These are phyloP conservation scores for Linnemannia schmuckeri DNA, from an alignment of 192 early-diverging fungal genomes.

Conservation along the genomic window DNA sequence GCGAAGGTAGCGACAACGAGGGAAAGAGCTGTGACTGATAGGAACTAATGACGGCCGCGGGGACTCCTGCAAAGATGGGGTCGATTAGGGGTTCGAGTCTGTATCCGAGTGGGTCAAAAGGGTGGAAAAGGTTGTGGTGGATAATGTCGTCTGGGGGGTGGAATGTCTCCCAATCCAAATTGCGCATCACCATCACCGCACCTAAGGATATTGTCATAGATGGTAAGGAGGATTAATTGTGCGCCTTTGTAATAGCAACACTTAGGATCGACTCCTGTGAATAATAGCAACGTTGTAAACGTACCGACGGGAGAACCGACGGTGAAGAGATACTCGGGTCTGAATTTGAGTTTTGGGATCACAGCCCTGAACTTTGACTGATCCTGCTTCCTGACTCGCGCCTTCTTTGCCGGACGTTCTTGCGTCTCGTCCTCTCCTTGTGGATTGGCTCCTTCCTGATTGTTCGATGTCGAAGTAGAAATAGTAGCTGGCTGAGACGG, in stretches of 20 bases:
- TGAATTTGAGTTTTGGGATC: conserved; percentile 59
- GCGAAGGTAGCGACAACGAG: conserved; percentile 32
- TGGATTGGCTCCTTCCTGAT: not conserved
- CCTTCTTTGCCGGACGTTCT: conserved; percentile 23
- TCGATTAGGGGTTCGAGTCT: conserved; percentile 76
- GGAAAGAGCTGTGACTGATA: conserved; percentile 36
- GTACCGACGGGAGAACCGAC: conserved; percentile 64
- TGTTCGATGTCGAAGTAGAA: not conserved
- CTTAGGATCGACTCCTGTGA: not conserved
- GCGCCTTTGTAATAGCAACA: not conserved
- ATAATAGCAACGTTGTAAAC: not conserved
- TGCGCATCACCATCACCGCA: conserved; percentile 74
- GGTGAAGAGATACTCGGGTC: conserved; percentile 62
- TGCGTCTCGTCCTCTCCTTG: conserved; percentile 25
- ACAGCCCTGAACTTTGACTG: conserved; percentile 31
- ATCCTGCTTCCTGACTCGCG: conserved; percentile 37
- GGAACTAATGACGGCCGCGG: conserved; percentile 59
- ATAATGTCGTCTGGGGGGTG: conserved; percentile 65
- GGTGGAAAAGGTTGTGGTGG: conserved; percentile 82
- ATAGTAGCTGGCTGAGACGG: not conserved
- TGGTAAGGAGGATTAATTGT: not conserved
- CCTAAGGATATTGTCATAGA: conserved; percentile 39
- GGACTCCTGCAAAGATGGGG: conserved; percentile 60
- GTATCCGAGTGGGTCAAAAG: conserved; percentile 82
- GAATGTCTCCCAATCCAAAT: conserved; percentile 65